These are phyloP conservation scores for Pythium vanterpoolii DNA, from an alignment of 352 stramenopile genomes.

Conservation along the genomic window DNA sequence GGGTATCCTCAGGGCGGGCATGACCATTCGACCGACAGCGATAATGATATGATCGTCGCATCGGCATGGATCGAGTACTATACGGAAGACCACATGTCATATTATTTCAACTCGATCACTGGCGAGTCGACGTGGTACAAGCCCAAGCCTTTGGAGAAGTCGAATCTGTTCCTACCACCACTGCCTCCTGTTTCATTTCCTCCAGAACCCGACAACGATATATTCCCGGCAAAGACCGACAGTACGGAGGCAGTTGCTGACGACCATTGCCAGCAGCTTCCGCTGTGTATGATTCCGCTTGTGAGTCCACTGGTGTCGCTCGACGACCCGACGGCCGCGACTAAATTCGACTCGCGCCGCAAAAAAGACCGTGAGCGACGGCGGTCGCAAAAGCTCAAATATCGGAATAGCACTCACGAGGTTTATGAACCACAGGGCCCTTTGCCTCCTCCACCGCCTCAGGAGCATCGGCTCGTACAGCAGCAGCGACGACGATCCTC, in stretches of 20 bases:
- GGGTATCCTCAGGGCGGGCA: background rate
- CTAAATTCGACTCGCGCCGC: slow-evolving; percentile 44
- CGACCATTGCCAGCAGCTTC: slow-evolving; percentile 34
- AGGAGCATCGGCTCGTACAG: background rate
- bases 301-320: slow-evolving; percentile 60
- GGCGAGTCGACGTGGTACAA: slow-evolving; percentile 56
- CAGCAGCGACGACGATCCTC: background rate
- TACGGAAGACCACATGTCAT: slow-evolving; percentile 54
- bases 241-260: background rate
- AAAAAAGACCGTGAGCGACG: slow-evolving; percentile 32
- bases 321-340: slow-evolving; percentile 54
- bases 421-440: background rate
- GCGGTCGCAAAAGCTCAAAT: background rate
- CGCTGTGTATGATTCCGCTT: slow-evolving; percentile 67
- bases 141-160: slow-evolving; percentile 1
- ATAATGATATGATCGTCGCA: background rate
- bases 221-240: too few species aligned
- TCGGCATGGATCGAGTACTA: slow-evolving; percentile 38
- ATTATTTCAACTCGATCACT: slow-evolving; percentile 62
- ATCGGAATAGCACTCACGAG: background rate
- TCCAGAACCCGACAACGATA: too few species aligned
- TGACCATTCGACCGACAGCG: background rate
- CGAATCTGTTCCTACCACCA: background rate
- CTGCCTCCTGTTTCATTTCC: too few species aligned
- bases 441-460: background rate